Base-by-base conservation (phyloP, 352 stramenopile genomes). In the Phytophthora sp. region DNA sequence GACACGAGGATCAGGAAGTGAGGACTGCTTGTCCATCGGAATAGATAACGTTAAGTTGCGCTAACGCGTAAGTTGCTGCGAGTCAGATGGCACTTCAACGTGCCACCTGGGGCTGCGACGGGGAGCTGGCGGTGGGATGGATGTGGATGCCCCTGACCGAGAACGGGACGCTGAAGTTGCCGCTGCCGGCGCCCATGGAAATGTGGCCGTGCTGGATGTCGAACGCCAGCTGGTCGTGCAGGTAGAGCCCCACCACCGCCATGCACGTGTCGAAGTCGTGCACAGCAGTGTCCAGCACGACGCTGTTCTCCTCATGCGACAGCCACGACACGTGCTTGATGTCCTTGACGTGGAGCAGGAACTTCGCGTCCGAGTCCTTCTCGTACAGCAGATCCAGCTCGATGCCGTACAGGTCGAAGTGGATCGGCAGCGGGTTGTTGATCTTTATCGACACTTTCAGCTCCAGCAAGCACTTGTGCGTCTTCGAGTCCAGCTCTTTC, bases 371-470 rank as follows among this genome's bases (percentile, higher is more conserved):
- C 3, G 39, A 41, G 18, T 51, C 44, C 41, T 66, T 75, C 54
- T 78, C 76, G 60, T 92, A 95, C 9, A 89, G 54, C 15, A 95
- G 48, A 34, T 95, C 77, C 15, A 93, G 81, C 49, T 88, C 68
- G 13, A 93, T 71, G 11, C 69, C 67, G 32, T 82, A 89, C 12
- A 95, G 77, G 45, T 90, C 72, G 27, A 95, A 87, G 35, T 79
- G 67, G 53, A 95, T 89, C 28, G 87, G 87, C 28, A 95, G 62
- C 17, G 87, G 87, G 62, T 95, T 94, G 76, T 92, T 78, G 51
- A 94, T 76, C 34, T 69, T 79, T 38, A 95, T 77, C n/a, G 58
- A 60, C 38, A 95, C 83, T 46, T 87, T 76, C 8, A 95, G 52
- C 38, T 89, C 70, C 39, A 95, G 49, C 26, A 91, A 64, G 60